Conservation (phyloP, 805 yeast genomes). For the Candida maesae region DNA sequence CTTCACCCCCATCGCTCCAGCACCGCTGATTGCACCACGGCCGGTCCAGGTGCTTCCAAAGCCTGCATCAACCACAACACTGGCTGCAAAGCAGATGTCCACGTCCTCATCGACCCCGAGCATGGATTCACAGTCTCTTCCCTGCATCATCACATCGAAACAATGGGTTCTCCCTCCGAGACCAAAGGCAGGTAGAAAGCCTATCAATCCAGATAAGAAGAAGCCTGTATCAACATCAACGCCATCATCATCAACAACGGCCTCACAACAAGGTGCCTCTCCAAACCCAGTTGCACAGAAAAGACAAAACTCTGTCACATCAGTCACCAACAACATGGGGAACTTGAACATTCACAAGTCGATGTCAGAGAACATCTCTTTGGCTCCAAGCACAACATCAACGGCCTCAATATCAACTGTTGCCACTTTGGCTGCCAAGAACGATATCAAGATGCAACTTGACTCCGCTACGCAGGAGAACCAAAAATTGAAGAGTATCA, state of each 20-base stretch:
- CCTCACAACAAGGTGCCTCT: neutral
- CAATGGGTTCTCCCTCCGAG: conserved; percentile 85
- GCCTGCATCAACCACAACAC: conserved; percentile 7
- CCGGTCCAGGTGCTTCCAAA: conserved; percentile 23
- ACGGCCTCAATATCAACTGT: conserved; percentile 1
- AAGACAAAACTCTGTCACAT: conserved; percentile 14
- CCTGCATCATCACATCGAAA: conserved; percentile 48
- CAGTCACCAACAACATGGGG: conserved; percentile 15
- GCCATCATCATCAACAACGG: conserved; percentile 6
- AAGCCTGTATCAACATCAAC: conserved; percentile 6
- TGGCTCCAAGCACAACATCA: neutral
- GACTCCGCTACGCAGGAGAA: conserved; percentile 41
- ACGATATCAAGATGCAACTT: conserved; percentile 30
- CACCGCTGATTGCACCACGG: conserved; percentile 19
- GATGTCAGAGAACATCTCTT: conserved; percentile 5
- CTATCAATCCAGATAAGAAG: conserved; percentile 24
- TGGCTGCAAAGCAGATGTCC: conserved; percentile 5
- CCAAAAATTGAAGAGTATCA: conserved; percentile 39
- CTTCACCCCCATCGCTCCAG: conserved; percentile 20
- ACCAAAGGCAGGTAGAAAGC: conserved; percentile 70
- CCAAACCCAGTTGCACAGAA: neutral
- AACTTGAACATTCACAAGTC: conserved; percentile 16
- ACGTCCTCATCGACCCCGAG: conserved; percentile 2
- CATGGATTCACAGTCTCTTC: conserved; percentile 2
- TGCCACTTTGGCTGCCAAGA: neutral